A percentile compares a stretch with the other conserved stretches of the same genome.
Evolutionary conservation across 441 rosid species (phyloP).

Genomic region (Hypseocharis bilobata): DNA sequence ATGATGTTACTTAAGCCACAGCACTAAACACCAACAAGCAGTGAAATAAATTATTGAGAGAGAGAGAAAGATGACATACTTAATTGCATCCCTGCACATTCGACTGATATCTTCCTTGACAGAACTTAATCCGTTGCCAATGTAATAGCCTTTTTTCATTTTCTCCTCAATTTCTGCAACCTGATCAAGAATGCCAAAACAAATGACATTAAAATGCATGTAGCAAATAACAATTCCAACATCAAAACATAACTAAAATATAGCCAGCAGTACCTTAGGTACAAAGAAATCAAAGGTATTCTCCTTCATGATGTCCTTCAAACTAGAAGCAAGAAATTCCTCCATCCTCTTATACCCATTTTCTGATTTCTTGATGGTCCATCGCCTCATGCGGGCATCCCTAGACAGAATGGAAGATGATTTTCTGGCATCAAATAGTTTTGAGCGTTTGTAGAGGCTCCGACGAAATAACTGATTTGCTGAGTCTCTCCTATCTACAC

Average conservation of each 20-base stretch:
- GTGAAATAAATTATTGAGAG: background rate
- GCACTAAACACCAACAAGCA: background rate
- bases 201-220: constrained; percentile 13
- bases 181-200: constrained; percentile 36
- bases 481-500: constrained; percentile 87
- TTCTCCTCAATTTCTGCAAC: constrained; percentile 79
- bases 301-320: constrained; percentile 90
- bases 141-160: constrained; percentile 79
- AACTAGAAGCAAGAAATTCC: constrained; percentile 77
- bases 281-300: constrained; percentile 76
- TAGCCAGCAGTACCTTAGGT: constrained; percentile 54
- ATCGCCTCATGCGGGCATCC: constrained; percentile 92
- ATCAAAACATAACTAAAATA: background rate
- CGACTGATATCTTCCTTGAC: constrained; percentile 93
- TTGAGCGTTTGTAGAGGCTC: constrained; percentile 85
- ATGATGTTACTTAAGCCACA: background rate
- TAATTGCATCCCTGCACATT: constrained; percentile 98
- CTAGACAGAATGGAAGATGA: constrained; percentile 85
- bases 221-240: constrained; percentile 8
- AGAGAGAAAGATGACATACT: constrained; percentile 40
- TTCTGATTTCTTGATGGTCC: constrained; percentile 87
- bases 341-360: constrained; percentile 85
- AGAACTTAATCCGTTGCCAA: constrained; percentile 69
- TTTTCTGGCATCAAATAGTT: constrained; percentile 85
- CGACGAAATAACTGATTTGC: constrained; percentile 75